Evolutionary conservation across 208 protist species (phyloP).

Genomic region (Naegleria lovaniensis): DNA sequence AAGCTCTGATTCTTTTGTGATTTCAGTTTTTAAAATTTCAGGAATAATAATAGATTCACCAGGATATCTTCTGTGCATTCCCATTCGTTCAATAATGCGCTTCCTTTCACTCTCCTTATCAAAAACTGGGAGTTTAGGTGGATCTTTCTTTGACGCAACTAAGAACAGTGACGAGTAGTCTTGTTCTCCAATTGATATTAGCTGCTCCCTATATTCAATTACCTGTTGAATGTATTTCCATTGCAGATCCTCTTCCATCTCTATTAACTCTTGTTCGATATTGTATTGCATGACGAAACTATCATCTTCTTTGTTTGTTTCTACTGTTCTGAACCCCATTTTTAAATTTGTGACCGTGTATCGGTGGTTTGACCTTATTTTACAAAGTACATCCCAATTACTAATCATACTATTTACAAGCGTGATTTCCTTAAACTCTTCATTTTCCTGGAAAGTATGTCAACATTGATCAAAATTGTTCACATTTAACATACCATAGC

Average conservation of each 20-base stretch:
- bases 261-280: not conserved
- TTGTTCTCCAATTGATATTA: not conserved
- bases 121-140: not conserved
- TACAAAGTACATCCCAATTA: not conserved
- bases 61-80: not conserved
- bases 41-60: slow-evolving; percentile 4
- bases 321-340: not conserved
- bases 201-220: not conserved
- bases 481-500: not conserved
- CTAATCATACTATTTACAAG: not conserved
- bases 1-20: not conserved
- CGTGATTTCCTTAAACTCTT: not conserved
- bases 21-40: not conserved
- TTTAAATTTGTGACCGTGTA: not conserved
- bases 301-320: not conserved
- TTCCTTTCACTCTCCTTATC: not conserved
- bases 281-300: not conserved
- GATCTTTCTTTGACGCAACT: not conserved
- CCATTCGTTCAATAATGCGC: not conserved
- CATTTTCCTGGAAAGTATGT: not conserved
- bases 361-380: not conserved
- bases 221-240: too few relatives aligned
- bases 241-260: not conserved
- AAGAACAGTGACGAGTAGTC: not conserved
- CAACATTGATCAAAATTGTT: too few relatives aligned